A percentile compares a stretch with the other conserved stretches of the same genome.
These are phyloP conservation scores for Erigeron philadelphicus DNA, from an alignment of 140 eudicot genomes.

Conservation along the genomic window DNA sequence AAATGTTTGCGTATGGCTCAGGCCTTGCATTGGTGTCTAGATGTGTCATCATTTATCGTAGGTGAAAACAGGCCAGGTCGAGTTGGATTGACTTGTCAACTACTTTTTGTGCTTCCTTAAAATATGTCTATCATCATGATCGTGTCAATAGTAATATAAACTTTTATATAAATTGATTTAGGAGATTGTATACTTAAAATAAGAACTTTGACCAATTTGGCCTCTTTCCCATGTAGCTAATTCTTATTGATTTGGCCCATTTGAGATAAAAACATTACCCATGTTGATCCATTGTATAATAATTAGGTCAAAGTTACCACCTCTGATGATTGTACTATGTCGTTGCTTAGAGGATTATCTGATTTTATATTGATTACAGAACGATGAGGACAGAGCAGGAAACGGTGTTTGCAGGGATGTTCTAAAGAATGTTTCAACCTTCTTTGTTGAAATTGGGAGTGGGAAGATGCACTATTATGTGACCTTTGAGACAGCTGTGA, in stretches of 20 bases:
- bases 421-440: slow-evolving; percentile 33
- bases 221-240: background rate
- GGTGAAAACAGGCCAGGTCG: background rate
- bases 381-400: slow-evolving; percentile 38
- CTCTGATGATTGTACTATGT: background rate
- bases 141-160: background rate
- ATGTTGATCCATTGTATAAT: background rate
- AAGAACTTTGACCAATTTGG: background rate
- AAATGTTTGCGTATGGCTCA: background rate
- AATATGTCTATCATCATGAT: background rate
- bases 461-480: slow-evolving; percentile 35
- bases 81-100: background rate
- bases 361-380: slow-evolving; percentile 29
- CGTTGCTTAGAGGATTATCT: slow-evolving; percentile 16
- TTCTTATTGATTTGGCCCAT: background rate
- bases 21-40: too few species aligned
- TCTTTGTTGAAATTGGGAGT: slow-evolving; percentile 39
- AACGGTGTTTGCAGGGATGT: slow-evolving; percentile 33
- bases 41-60: too few species aligned
- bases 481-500: slow-evolving; percentile 36
- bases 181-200: background rate
- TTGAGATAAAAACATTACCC: background rate
- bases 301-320: background rate
- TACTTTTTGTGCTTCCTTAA: background rate
- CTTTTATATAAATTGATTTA: background rate